Evolutionary conservation across 176 grass and related monocot genomes (phyloP).

Genomic region (Bolboschoenus planiculmis): DNA sequence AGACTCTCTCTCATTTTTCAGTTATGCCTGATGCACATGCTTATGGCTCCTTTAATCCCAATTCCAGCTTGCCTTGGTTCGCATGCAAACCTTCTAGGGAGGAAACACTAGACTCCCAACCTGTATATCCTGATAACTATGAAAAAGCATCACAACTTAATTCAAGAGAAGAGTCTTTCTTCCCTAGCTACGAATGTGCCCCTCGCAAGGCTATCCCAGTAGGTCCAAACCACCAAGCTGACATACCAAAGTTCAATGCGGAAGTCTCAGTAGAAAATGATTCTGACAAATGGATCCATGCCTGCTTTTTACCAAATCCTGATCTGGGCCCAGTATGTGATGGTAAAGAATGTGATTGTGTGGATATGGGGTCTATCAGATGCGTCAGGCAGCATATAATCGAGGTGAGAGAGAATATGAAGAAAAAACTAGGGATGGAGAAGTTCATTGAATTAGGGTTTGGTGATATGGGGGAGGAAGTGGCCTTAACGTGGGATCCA

Average conservation of each 20-base stretch:
- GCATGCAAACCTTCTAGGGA: slow-evolving; percentile 36
- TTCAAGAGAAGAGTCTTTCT: slow-evolving; percentile 29
- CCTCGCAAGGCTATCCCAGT: slow-evolving; percentile 48
- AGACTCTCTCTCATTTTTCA: neutral
- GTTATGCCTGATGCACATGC: neutral
- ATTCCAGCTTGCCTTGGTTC: neutral
- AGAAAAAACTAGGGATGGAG: slow-evolving; percentile 29
- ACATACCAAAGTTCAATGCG: slow-evolving; percentile 47
- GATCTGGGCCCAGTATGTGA: slow-evolving; percentile 13
- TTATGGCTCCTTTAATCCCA: neutral
- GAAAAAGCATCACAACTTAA: slow-evolving; percentile 30
- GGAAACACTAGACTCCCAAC: slow-evolving; percentile 41
- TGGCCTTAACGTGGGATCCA: slow-evolving; percentile 65
- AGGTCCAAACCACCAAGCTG: slow-evolving; percentile 67
- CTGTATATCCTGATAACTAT: slow-evolving; percentile 34
- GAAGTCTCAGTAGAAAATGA: slow-evolving; percentile 29
- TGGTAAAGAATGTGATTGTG: slow-evolving; percentile 53
- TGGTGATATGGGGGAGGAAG: slow-evolving; percentile 68
- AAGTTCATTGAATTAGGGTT: slow-evolving; percentile 65
- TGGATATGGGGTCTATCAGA: slow-evolving; percentile 39
- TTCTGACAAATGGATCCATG: slow-evolving; percentile 55
- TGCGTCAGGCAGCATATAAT: slow-evolving; percentile 80
- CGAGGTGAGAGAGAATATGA: slow-evolving; percentile 58
- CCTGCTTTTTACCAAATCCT: slow-evolving; percentile 45
- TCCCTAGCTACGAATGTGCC: slow-evolving; percentile 29